These are phyloP conservation scores for Colletotrichum sidae DNA, from an alignment of 2,329 filamentous ascomycete genomes.

Conservation along the genomic window DNA sequence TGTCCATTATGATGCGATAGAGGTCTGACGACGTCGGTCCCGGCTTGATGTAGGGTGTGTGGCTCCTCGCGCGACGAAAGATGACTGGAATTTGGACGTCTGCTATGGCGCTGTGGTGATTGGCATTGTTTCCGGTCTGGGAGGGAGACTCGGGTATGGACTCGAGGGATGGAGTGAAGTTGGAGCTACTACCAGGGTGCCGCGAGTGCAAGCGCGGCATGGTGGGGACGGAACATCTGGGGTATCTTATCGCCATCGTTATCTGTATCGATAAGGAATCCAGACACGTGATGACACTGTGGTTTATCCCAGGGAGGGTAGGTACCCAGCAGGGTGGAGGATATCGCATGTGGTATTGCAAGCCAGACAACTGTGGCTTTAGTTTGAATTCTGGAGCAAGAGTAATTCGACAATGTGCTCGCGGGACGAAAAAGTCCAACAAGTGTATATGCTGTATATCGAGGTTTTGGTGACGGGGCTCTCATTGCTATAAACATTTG, in stretches of 20 bases:
- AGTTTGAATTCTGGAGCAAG: too few species aligned
- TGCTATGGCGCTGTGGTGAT: conserved; percentile 20
- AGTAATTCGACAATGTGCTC: too few species aligned
- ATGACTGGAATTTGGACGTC: not conserved
- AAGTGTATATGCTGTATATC: too few species aligned
- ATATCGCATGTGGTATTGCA: conserved; percentile 31
- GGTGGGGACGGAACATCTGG: conserved; percentile 27
- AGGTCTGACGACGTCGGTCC: conserved; percentile 8
- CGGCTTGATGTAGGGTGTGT: not conserved
- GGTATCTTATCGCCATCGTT: conserved; percentile 35
- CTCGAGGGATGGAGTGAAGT: conserved; percentile 27
- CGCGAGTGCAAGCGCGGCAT: conserved; percentile 19
- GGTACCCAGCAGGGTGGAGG: conserved; percentile 4
- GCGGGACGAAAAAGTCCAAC: too few species aligned
- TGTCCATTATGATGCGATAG: conserved; percentile 33
- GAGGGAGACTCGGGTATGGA: conserved; percentile 24
- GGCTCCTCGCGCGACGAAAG: not conserved
- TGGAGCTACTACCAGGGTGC: conserved; percentile 10
- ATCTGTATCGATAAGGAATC: too few species aligned
- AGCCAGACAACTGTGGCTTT: not conserved
- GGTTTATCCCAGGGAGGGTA: not conserved
- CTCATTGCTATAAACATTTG: too few species aligned
- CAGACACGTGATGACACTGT: conserved; percentile 26
- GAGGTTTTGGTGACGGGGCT: too few species aligned
- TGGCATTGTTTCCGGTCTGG: conserved; percentile 27